Base-by-base conservation (phyloP, 768 basidiomycete species). In the Pisolithus sp. region DNA sequence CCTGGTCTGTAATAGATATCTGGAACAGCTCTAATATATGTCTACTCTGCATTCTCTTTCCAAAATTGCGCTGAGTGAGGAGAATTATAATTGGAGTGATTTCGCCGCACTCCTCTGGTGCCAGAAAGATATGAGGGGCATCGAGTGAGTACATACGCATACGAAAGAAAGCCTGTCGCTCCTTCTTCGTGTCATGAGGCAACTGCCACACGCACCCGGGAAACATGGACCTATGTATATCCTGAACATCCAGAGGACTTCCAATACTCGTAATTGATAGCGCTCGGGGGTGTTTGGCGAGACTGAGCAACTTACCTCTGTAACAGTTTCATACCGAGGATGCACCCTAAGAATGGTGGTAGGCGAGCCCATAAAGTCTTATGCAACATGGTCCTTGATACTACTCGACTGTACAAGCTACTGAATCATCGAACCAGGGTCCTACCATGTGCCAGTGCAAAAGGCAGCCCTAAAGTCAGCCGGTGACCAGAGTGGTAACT, bases 41-140 rank as follows among this genome's bases (percentile, higher is more conserved):
- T 79, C 82, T 54, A 66, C 74, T 15, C 83, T 83, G 0, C 86
- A 88, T 59, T 79, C 82, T 0, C 66, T 90, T 8, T 79, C 83
- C 8, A 75, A 77, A 48, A 72, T 72, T 7, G 74, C 75, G 31
- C 71, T 92, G 34, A 65, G 73, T 7, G 89, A 92, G 60, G 83
- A 84, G 46, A 89, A 92, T 89, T 18, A 82, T 88, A 1, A 68
- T 82, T 28, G 87, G 86, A n/a, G 82, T 83, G 0, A 91, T 92
- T 51, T 67, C 89, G 42, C 84, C 81, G 2, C 82, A 82, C 53
- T 87, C 83, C 59, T 68, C 78, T 1, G 80, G 89, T 26, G n/a
- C n/a, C n/a, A n/a, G n/a, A n/a, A n/a, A n/a, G n/a, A n/a, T n/a
- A n/a, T n/a, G n/a, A n/a, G n/a, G n/a, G n/a, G n/a, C n/a, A n/a